Percentiles rank a stretch among this genome's conserved stretches.
Evolutionary conservation across 495 filamentous ascomycete species (phyloP).

Genomic region (Massariosphaeria phaeospora): DNA sequence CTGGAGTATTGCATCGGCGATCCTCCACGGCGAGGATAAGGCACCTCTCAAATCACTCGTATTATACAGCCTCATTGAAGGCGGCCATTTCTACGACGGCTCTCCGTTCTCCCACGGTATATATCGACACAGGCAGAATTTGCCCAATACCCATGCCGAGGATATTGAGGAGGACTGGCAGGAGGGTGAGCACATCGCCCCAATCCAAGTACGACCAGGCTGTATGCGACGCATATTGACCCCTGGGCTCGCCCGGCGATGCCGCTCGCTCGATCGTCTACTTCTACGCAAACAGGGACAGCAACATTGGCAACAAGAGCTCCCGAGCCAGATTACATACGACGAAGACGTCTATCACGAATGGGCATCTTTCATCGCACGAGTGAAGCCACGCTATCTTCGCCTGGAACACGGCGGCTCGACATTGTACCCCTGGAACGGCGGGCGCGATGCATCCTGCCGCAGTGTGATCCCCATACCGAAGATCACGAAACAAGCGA

Average conservation of each 20-base stretch:
- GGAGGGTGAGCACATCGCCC: not conserved
- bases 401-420: conserved; percentile 1
- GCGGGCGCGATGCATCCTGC: too few species aligned
- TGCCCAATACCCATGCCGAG: too few species aligned
- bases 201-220: not conserved
- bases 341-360: conserved; percentile 6
- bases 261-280: not conserved
- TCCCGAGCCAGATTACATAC: not conserved
- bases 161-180: too few species aligned
- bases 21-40: conserved; percentile 1
- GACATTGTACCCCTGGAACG: not conserved
- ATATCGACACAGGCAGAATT: too few species aligned
- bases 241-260: not conserved
- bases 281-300: conserved; percentile 3
- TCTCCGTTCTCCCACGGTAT: not conserved
- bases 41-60: not conserved
- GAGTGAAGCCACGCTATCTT: not conserved
- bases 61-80: not conserved
- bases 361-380: conserved; percentile 1
- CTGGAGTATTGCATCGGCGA: not conserved
- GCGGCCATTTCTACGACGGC: not conserved
- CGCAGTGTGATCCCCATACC: too few species aligned
- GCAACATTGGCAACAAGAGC: conserved; percentile 2
- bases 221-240: conserved; percentile 2
- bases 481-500: not conserved